A percentile compares a stretch with the other conserved stretches of the same genome.
Conservation (phyloP, 2,329 filamentous ascomycete species). For the Aspergillus japonicus region DNA sequence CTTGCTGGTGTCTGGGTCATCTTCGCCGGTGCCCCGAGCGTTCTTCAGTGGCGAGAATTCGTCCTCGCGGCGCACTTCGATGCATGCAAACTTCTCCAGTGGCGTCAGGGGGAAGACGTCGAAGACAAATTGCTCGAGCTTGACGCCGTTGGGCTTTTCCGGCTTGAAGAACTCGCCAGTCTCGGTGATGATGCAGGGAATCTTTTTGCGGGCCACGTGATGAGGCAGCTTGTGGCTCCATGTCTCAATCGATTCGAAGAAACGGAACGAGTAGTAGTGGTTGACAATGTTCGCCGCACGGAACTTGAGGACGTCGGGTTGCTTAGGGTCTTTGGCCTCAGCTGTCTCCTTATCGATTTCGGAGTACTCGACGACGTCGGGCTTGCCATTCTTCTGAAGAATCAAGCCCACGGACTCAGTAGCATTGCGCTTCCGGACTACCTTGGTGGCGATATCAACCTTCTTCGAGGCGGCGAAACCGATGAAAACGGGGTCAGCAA, state of each 20-base stretch:
- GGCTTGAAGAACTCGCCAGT: constrained; percentile 82
- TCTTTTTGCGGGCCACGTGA: constrained; percentile 98
- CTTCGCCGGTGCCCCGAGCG: constrained; percentile 76
- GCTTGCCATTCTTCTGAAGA: constrained; percentile 89
- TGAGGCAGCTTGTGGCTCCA: constrained; percentile 87
- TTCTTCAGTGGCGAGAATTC: constrained; percentile 99
- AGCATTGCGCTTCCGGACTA: constrained; percentile 96
- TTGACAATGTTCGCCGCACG: constrained; percentile 99
- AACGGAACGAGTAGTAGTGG: constrained; percentile 96
- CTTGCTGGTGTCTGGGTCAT: constrained; percentile 91
- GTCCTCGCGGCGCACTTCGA: constrained; percentile 95
- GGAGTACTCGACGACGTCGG: constrained; percentile 97
- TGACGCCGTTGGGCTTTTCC: constrained; percentile 94
- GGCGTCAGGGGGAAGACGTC: constrained; percentile 91
- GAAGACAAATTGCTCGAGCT: constrained; percentile 98
- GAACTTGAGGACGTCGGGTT: constrained; percentile 84
- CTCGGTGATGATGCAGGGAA: constrained; percentile 75
- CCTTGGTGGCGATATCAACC: constrained; percentile 96
- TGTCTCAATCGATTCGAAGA: constrained; percentile 83
- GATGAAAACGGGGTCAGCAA: constrained; percentile 94
- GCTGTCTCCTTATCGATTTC: constrained; percentile 90
- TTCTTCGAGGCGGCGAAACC: constrained; percentile 85
- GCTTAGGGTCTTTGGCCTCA: constrained; percentile 79
- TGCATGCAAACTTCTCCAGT: constrained; percentile 86
- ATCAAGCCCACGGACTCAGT: constrained; percentile 96